A percentile compares a stretch with the other conserved stretches of the same genome.
These are phyloP conservation scores for Candida pini DNA, from an alignment of 805 yeast genomes.

Conservation along the genomic window DNA sequence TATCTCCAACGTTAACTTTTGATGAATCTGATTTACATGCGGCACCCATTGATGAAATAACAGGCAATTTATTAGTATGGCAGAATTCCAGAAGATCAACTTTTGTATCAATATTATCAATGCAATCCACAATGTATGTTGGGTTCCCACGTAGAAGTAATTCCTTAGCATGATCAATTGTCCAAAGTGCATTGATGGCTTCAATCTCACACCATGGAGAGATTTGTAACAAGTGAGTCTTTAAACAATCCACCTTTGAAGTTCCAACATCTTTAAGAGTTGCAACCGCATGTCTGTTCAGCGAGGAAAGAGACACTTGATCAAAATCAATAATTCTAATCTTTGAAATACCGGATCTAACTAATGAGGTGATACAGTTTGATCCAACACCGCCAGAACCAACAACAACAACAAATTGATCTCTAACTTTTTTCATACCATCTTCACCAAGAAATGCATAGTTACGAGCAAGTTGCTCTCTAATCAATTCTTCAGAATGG, in stretches of 20 bases:
- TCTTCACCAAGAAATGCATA: conserved; percentile 86
- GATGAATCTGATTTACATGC: conserved; percentile 96
- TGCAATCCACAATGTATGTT: conserved; percentile 85
- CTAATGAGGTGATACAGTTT: conserved; percentile 87
- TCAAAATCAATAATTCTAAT: conserved; percentile 88
- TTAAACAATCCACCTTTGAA: conserved; percentile 79
- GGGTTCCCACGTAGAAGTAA: conserved; percentile 56
- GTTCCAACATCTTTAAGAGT: conserved; percentile 87
- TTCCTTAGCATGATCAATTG: conserved; percentile 54
- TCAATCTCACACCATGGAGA: conserved; percentile 96
- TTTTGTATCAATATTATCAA: conserved; percentile 95
- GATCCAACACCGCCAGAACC: conserved; percentile 99
- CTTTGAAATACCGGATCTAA: conserved; percentile 82
- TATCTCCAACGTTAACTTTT: conserved; percentile 81
- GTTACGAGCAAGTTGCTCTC: conserved; percentile 91
- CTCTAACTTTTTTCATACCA: conserved; percentile 70
- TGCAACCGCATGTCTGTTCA: conserved; percentile 94
- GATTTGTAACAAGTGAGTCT: conserved; percentile 56
- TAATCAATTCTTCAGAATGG: conserved; percentile 65
- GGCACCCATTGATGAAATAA: conserved; percentile 94
- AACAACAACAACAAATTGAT: conserved; percentile 66
- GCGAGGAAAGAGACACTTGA: conserved; percentile 87
- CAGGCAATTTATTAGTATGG: conserved; percentile 51
- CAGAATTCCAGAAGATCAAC: conserved; percentile 82
- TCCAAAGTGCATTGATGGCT: conserved; percentile 74